Conservation (phyloP, 2,329 filamentous ascomycete genomes). For the Colletotrichum ledebouriae region DNA sequence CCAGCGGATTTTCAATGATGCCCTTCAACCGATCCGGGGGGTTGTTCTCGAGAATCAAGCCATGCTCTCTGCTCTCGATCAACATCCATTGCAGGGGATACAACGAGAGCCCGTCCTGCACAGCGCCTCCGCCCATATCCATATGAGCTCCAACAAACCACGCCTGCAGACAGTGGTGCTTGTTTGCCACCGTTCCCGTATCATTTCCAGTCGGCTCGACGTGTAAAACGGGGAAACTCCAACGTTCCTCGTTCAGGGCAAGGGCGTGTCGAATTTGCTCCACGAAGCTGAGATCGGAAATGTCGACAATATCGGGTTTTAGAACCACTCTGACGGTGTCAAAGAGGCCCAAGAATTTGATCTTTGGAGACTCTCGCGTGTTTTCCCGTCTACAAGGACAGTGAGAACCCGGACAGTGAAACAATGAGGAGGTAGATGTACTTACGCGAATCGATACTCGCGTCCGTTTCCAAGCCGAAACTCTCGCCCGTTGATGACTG, state of each 20-base stretch:
- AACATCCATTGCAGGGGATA: constrained; percentile 60
- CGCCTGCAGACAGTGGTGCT: constrained; percentile 51
- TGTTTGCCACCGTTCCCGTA: constrained; percentile 41
- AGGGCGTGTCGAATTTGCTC: constrained; percentile 54
- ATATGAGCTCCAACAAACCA: constrained; percentile 56
- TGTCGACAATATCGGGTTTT: constrained; percentile 47
- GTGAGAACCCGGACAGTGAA: neutral
- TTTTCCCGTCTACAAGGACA: constrained; percentile 32
- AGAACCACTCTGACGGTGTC: constrained; percentile 52
- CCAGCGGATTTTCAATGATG: constrained; percentile 42
- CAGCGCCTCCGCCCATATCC: constrained; percentile 54
- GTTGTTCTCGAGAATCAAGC: constrained; percentile 47
- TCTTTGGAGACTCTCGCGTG: constrained; percentile 45
- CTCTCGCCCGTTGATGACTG: neutral
- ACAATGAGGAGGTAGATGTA: no score
- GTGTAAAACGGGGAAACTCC: constrained; percentile 35
- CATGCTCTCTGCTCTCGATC: constrained; percentile 50
- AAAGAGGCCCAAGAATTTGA: constrained; percentile 55
- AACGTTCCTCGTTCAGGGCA: constrained; percentile 54
- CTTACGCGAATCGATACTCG: neutral
- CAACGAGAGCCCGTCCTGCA: constrained; percentile 54
- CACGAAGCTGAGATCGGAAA: constrained; percentile 51
- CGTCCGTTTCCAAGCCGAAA: constrained; percentile 4
- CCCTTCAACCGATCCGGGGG: constrained; percentile 2
- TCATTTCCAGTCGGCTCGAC: constrained; percentile 28